phyloP scores from a whole-genome alignment of 1,284 basidiomycete genomes.

The Sporisorium iseilematis-ciliati region DNA sequence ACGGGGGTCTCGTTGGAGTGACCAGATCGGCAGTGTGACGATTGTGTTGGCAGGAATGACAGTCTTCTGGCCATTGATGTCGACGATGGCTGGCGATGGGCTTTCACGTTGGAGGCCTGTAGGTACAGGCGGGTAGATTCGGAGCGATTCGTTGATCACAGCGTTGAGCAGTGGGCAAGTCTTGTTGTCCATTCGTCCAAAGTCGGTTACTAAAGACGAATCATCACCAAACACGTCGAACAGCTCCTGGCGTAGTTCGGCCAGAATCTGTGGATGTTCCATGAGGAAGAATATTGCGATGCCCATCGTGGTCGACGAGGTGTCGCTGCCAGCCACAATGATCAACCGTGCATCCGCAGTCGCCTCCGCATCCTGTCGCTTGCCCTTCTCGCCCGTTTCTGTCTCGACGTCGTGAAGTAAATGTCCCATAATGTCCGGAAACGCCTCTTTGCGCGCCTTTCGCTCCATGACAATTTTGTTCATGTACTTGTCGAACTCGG shows the following conservation, averaged over 20 bases:
- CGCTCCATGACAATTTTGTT: conserved; percentile 30
- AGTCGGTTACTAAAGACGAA: conserved; percentile 25
- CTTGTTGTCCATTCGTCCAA: conserved; percentile 22
- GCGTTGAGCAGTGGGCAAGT: conserved; percentile 44
- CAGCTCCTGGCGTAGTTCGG: conserved; percentile 26
- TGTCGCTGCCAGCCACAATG: conserved; percentile 51
- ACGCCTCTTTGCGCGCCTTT: conserved; percentile 21
- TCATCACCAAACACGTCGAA: conserved; percentile 30
- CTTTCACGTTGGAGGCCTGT: conserved; percentile 41
- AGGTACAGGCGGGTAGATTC: conserved; percentile 41
- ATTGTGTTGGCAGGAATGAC: conserved; percentile 30
- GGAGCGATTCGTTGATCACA: conserved; percentile 43
- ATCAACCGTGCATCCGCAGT: conserved; percentile 43
- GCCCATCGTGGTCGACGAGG: conserved; percentile 38
- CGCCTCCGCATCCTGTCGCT: conserved; percentile 20
- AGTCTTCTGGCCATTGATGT: conserved; percentile 21
- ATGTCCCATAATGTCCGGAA: conserved; percentile 39
- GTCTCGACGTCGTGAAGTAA: conserved; percentile 22
- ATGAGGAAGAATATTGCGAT: conserved; percentile 42
- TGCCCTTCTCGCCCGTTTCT: conserved; percentile 2
- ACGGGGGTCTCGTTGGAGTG: conserved; percentile 38
- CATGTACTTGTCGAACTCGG: conserved; percentile 44
- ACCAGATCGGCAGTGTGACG: conserved; percentile 37
- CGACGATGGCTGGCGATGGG: conserved; percentile 12
- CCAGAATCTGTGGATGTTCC: conserved; percentile 17